phyloP scores from a whole-genome alignment of 2,329 filamentous ascomycete species.

The Amylocarpus encephaloides region DNA sequence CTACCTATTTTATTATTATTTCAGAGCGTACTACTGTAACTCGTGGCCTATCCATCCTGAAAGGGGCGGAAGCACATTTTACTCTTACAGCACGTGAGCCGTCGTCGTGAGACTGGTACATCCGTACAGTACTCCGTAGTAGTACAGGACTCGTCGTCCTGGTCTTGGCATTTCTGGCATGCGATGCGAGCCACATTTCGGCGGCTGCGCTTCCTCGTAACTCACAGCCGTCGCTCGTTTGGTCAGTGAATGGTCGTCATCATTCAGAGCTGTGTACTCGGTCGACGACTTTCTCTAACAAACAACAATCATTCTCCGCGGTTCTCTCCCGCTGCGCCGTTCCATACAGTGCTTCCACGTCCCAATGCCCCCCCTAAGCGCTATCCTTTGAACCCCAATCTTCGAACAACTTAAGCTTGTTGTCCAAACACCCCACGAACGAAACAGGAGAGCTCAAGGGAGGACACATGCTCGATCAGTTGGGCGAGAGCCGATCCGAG shows the following conservation, averaged over 20 bases:
- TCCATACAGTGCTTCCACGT: slow-evolving; percentile 7
- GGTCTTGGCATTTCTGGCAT: background rate
- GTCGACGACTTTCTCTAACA: background rate
- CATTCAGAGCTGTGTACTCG: background rate
- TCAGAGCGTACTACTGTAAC: no score
- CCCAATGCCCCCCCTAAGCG: slow-evolving; percentile 24
- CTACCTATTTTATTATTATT: no score
- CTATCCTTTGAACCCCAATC: slow-evolving; percentile 23
- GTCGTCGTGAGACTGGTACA: no score
- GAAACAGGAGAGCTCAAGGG: slow-evolving; percentile 13
- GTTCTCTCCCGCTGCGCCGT: background rate
- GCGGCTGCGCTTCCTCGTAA: background rate
- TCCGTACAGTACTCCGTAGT: no score
- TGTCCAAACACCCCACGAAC: slow-evolving; percentile 16
- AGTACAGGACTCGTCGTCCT: no score
- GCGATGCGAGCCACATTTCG: background rate
- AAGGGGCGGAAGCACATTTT: no score
- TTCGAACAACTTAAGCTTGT: slow-evolving; percentile 23
- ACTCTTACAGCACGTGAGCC: no score
- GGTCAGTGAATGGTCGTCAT: background rate
- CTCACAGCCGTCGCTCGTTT: background rate
- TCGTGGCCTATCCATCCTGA: no score
- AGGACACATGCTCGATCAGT: slow-evolving; percentile 3
- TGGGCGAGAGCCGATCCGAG: slow-evolving; percentile 6
- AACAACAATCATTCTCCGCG: background rate